These are phyloP conservation scores for Podaxis sp. DNA, from an alignment of 768 basidiomycete species.

Conservation along the genomic window DNA sequence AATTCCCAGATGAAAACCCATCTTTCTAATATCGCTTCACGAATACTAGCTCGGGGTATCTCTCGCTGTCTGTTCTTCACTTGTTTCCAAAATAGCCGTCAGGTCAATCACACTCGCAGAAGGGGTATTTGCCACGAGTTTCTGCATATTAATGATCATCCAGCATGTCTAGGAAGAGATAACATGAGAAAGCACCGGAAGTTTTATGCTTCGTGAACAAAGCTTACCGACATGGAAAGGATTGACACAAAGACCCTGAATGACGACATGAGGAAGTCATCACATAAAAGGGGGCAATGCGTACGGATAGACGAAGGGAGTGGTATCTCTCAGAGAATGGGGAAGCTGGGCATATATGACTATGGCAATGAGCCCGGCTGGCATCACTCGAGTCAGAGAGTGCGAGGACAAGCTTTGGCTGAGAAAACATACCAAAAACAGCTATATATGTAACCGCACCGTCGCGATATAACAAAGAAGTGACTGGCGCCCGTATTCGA, in stretches of 20 bases:
- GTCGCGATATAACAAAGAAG: neutral
- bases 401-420: neutral
- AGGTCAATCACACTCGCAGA: neutral
- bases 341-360: neutral
- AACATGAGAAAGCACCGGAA: neutral
- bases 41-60: neutral
- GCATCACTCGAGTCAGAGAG: neutral
- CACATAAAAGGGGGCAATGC: neutral
- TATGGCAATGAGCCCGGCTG: neutral
- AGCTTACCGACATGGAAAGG: neutral
- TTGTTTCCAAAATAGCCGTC: neutral
- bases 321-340: neutral
- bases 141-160: conserved; percentile 2
- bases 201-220: neutral
- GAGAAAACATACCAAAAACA: neutral
- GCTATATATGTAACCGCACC: neutral
- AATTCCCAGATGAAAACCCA: too few relatives aligned
- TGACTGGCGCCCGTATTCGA: neutral
- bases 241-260: neutral
- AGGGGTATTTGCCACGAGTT: neutral
- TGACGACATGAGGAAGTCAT: neutral
- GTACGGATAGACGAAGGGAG: conserved; percentile 1
- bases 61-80: neutral
- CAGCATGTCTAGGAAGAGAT: neutral
- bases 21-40: neutral